phyloP scores from a whole-genome alignment of 495 filamentous ascomycete genomes.

The Trichoderma orchidacearum region DNA sequence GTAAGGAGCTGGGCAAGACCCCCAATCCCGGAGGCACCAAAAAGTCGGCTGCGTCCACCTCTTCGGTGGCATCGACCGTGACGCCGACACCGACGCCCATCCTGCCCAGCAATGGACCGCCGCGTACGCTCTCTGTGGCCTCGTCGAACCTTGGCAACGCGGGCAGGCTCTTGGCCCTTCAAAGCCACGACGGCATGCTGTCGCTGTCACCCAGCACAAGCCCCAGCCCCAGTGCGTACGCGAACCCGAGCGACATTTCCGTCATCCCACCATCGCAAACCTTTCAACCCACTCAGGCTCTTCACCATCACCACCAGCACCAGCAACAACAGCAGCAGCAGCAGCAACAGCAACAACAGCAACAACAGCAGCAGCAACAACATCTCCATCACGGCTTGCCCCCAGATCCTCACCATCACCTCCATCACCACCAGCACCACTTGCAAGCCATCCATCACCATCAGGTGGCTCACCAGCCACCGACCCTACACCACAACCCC shows the following conservation, averaged over 20 bases:
- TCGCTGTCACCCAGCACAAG: conserved; percentile 14
- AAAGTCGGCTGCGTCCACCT: conserved; percentile 1
- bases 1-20: conserved; percentile 64
- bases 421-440: conserved; percentile 16
- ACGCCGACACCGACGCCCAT: conserved; percentile 9
- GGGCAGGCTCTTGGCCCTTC: conserved; percentile 12
- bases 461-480: background rate
- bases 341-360: conserved; percentile 2
- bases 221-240: conserved; percentile 10
- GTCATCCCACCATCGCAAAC: conserved; percentile 7
- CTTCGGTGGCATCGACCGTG: background rate
- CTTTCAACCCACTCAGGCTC: background rate
- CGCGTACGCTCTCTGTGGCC: conserved; percentile 3
- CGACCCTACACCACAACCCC: conserved; percentile 2
- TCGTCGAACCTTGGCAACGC: conserved; percentile 1
- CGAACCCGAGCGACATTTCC: conserved; percentile 22
- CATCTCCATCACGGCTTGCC: conserved; percentile 4
- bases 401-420: conserved; percentile 10
- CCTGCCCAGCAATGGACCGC: conserved; percentile 7
- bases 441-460: conserved; percentile 9
- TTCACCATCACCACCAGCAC: background rate
- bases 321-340: conserved; percentile 1
- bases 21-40: conserved; percentile 6
- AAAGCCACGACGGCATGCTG: conserved; percentile 11
- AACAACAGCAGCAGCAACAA: conserved; percentile 2